phyloP scores from a whole-genome alignment of 768 basidiomycete genomes.

The Mycena haematopus region DNA sequence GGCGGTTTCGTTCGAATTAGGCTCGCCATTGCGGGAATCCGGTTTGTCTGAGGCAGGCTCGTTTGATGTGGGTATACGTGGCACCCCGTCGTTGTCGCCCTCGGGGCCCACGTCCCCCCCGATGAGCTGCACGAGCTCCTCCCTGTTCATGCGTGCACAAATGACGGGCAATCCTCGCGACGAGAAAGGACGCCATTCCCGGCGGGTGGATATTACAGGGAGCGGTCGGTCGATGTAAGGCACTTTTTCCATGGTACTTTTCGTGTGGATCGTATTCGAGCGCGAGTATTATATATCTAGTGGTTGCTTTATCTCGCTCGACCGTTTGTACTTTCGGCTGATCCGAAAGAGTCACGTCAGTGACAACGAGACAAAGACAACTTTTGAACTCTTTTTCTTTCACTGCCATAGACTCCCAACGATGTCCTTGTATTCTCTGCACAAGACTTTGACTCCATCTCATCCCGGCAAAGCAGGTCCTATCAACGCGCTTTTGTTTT shows the following conservation, averaged over 20 bases:
- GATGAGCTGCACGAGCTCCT: conserved; percentile 2
- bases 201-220: neutral
- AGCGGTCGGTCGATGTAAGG: neutral
- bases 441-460: neutral
- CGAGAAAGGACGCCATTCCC: neutral
- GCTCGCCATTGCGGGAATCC: no score
- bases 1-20: no score
- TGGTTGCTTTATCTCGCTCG: neutral
- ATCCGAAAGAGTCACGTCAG: neutral
- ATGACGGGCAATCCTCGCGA: neutral
- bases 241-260: neutral
- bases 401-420: neutral
- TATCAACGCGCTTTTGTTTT: neutral
- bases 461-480: neutral
- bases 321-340: no score
- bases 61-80: no score
- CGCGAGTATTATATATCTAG: neutral
- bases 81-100: neutral
- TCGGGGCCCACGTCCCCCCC: neutral
- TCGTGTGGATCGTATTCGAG: no score
- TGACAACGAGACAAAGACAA: neutral
- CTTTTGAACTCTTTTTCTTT: neutral
- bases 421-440: neutral
- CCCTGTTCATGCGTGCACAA: neutral
- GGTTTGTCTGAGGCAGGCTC: no score